A percentile compares a stretch with the other conserved stretches of the same genome.
Evolutionary conservation across 139 green algal genomes (phyloP).

Genomic region (Haematococcus lacustris): DNA sequence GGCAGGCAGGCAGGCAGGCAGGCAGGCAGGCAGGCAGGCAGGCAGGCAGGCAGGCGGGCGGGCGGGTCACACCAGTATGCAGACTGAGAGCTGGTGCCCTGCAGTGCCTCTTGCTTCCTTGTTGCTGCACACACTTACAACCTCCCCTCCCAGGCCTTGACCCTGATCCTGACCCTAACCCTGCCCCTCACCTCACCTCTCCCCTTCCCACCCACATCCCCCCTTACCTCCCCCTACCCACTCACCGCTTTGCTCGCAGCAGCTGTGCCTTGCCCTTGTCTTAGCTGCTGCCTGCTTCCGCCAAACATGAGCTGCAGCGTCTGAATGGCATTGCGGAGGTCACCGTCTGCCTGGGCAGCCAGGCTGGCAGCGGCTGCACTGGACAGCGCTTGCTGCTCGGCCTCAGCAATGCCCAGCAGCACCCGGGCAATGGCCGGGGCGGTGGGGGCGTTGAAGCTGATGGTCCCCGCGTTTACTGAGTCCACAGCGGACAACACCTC

Average conservation of each 20-base stretch:
- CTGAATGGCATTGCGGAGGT: slow-evolving; percentile 39
- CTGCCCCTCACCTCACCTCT: too few relatives aligned
- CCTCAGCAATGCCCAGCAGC: slow-evolving; percentile 7
- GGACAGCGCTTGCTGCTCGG: slow-evolving; percentile 18
- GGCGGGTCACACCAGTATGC: too few relatives aligned
- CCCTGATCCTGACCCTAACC: too few relatives aligned
- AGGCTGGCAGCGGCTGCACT: slow-evolving; percentile 23
- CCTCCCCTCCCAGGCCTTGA: too few relatives aligned
- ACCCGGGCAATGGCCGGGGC: not conserved
- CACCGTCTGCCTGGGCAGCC: slow-evolving; percentile 24
- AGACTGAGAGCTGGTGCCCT: too few relatives aligned
- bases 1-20: too few relatives aligned
- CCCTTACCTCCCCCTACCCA: not conserved
- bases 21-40: too few relatives aligned
- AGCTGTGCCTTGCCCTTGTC: not conserved
- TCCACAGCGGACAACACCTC: not conserved
- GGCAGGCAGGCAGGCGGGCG: too few relatives aligned
- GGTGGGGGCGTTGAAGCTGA: not conserved
- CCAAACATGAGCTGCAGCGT: slow-evolving; percentile 30
- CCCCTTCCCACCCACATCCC: too few relatives aligned
- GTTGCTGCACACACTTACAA: too few relatives aligned
- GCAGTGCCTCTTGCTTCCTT: too few relatives aligned
- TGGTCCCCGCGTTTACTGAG: not conserved
- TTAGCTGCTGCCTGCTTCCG: not conserved
- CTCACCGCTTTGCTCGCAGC: not conserved